phyloP scores from a whole-genome alignment of 345 rosid genomes.

The Geranium rotundifolium region DNA sequence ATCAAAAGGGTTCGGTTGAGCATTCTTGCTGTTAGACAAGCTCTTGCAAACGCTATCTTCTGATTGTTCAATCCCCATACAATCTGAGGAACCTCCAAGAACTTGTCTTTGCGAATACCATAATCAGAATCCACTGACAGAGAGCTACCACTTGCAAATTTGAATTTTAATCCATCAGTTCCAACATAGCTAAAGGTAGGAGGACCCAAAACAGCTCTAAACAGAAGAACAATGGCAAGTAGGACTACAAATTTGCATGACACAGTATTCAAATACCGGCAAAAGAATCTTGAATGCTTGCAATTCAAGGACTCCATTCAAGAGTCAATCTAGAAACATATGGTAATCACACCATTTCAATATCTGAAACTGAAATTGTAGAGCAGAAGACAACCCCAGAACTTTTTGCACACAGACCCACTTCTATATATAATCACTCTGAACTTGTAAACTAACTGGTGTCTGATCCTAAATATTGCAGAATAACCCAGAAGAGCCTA shows the following conservation, averaged over 20 bases:
- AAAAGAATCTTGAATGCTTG: conserved; percentile 25
- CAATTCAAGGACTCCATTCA: conserved; percentile 22
- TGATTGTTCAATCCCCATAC: conserved; percentile 98
- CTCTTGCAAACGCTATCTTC: conserved; percentile 93
- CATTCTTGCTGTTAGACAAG: conserved; percentile 77
- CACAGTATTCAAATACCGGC: conserved; percentile 24
- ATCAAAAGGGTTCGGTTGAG: conserved; percentile 79
- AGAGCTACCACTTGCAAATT: conserved; percentile 13
- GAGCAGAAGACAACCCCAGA: neutral
- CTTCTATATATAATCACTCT: neutral
- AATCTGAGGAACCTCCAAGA: conserved; percentile 84
- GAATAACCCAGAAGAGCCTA: too few relatives aligned
- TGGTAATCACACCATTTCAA: neutral
- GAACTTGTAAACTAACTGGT: neutral
- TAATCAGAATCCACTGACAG: conserved; percentile 16
- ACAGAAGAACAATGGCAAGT: conserved; percentile 35
- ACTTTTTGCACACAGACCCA: neutral
- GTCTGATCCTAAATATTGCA: neutral
- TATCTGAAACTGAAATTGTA: neutral
- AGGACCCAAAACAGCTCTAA: conserved; percentile 35
- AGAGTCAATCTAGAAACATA: neutral
- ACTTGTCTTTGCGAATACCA: conserved; percentile 49
- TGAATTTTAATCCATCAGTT: conserved; percentile 8
- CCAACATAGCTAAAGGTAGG: conserved; percentile 23
- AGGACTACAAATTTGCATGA: conserved; percentile 51